Percentiles rank a stretch among this genome's conserved stretches.
phyloP scores from a whole-genome alignment of 73 alveolate genomes.

The Paramecium caudatum region DNA sequence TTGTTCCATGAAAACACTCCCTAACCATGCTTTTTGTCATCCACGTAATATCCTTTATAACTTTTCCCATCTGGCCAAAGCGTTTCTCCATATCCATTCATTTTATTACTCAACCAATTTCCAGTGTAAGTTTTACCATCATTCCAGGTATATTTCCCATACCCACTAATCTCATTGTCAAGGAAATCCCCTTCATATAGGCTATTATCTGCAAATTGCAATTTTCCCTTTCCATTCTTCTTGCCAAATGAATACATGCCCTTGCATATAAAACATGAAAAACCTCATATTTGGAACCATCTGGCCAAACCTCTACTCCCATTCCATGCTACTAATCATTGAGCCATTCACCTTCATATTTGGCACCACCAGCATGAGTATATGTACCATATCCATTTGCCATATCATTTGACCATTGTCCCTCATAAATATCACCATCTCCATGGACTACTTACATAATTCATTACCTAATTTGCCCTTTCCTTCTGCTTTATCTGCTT shows the following conservation, averaged over 20 bases:
- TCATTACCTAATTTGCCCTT: constrained; percentile 65
- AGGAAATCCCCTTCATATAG: constrained; percentile 82
- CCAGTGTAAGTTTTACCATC: constrained; percentile 84
- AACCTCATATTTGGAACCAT: constrained; percentile 82
- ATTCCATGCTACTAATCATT: constrained; percentile 88
- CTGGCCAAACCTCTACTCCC: constrained; percentile 90
- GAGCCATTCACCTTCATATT: constrained; percentile 90
- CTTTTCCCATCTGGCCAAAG: constrained; percentile 85
- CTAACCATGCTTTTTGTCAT: constrained; percentile 82
- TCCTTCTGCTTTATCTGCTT: constrained; percentile 77
- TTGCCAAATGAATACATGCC: constrained; percentile 83
- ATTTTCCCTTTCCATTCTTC: constrained; percentile 84
- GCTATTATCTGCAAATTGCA: constrained; percentile 85
- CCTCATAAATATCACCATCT: constrained; percentile 82
- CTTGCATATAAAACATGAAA: neutral
- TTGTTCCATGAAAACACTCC: constrained; percentile 85
- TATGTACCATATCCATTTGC: constrained; percentile 91
- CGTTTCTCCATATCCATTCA: constrained; percentile 86
- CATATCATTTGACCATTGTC: constrained; percentile 79
- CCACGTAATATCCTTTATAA: constrained; percentile 80
- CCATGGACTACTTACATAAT: constrained; percentile 63
- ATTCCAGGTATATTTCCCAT: constrained; percentile 83
- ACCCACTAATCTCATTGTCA: constrained; percentile 83
- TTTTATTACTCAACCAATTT: constrained; percentile 80
- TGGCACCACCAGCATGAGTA: constrained; percentile 82